phyloP scores from a whole-genome alignment of 257 asterid genomes.

The Mentha longifolia region DNA sequence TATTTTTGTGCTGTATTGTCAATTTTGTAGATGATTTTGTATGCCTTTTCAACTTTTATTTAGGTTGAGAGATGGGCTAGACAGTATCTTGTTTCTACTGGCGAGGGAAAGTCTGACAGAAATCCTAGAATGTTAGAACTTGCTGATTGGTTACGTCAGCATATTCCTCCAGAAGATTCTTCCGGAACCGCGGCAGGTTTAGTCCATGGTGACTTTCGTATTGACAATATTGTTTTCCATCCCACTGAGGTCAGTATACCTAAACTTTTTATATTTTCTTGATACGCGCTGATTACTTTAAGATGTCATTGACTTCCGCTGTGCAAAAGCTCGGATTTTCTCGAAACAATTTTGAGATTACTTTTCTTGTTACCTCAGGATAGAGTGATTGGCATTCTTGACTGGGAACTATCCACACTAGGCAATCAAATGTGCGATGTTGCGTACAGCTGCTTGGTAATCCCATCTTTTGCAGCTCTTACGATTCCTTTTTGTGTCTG shows the following conservation, averaged over 20 bases:
- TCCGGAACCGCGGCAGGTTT: slow-evolving; percentile 84
- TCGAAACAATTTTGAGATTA: not conserved
- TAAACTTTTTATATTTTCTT: not conserved
- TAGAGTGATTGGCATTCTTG: slow-evolving; percentile 91
- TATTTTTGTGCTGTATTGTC: too few species aligned
- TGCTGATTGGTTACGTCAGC: slow-evolving; percentile 77
- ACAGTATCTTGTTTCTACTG: slow-evolving; percentile 85
- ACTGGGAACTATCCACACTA: slow-evolving; percentile 94
- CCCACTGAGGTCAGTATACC: slow-evolving; percentile 74
- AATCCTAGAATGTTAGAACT: slow-evolving; percentile 89
- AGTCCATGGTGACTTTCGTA: slow-evolving; percentile 97
- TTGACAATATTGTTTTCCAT: slow-evolving; percentile 96
- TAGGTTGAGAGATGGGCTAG: slow-evolving; percentile 97
- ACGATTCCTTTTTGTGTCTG: slow-evolving; percentile 4
- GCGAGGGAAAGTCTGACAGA: slow-evolving; percentile 84
- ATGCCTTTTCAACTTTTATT: slow-evolving; percentile 26
- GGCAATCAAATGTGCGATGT: slow-evolving; percentile 98
- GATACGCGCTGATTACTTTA: not conserved
- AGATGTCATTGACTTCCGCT: not conserved
- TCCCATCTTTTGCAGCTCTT: slow-evolving; percentile 35
- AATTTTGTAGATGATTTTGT: slow-evolving; percentile 8
- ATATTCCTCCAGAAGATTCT: slow-evolving; percentile 87
- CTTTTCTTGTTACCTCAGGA: slow-evolving; percentile 58
- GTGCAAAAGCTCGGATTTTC: slow-evolving; percentile 1
- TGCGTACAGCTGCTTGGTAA: slow-evolving; percentile 94